Evolutionary conservation across 2,329 filamentous ascomycete genomes (phyloP).

Genomic region (Fusarium nanum): DNA sequence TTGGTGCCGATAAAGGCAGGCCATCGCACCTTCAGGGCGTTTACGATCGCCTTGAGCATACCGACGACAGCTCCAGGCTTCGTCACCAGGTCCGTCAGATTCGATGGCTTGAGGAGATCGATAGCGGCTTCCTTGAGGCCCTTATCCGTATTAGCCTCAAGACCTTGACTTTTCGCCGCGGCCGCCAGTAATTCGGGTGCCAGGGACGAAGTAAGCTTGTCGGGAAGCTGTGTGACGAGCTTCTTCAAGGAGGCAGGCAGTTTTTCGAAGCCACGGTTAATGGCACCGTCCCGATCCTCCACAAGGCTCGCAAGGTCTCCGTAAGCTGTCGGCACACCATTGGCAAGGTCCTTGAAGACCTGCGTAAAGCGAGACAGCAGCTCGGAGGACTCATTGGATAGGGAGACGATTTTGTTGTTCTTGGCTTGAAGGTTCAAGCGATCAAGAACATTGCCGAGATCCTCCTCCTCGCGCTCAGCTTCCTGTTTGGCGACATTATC

Average conservation of each 20-base stretch:
- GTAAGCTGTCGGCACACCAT: conserved; percentile 93
- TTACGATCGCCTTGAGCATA: conserved; percentile 90
- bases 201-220: conserved; percentile 80
- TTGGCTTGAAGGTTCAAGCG: conserved; percentile 84
- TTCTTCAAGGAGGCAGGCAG: conserved; percentile 86
- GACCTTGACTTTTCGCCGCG: conserved; percentile 78
- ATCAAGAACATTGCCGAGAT: conserved; percentile 83
- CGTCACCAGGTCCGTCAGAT: conserved; percentile 80
- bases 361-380: conserved; percentile 86
- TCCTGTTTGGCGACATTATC: conserved; percentile 57
- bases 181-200: conserved; percentile 86
- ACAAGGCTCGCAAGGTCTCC: conserved; percentile 79
- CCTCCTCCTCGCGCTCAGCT: conserved; percentile 69
- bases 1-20: conserved; percentile 93
- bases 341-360: conserved; percentile 90
- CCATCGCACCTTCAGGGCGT: conserved; percentile 86
- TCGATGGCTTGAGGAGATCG: conserved; percentile 76
- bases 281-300: conserved; percentile 70
- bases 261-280: conserved; percentile 70
- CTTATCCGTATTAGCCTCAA: conserved; percentile 65
- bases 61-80: conserved; percentile 88
- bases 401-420: conserved; percentile 86
- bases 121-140: conserved; percentile 72
- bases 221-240: conserved; percentile 84
- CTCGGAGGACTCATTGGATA: conserved; percentile 86